phyloP scores from a whole-genome alignment of 2,329 filamentous ascomycete genomes.

The Ceratocystis diversiconidia region DNA sequence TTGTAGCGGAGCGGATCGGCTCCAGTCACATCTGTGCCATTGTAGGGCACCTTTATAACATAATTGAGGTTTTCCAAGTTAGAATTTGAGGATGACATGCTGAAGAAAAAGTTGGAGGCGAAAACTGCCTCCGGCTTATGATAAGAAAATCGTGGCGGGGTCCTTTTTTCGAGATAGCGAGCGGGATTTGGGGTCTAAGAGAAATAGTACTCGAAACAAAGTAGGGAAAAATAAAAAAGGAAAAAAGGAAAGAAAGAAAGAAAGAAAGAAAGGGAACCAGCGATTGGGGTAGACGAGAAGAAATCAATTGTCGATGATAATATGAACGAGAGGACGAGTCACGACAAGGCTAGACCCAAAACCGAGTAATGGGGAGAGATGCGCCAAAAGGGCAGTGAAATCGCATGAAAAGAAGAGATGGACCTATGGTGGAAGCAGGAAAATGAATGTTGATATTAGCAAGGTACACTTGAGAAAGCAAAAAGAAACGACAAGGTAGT shows the following conservation, averaged over 20 bases:
- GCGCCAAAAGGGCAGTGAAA: not conserved
- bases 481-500: slow-evolving; percentile 1
- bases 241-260: not conserved
- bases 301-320: not conserved
- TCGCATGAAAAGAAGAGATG: not conserved
- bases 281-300: not conserved
- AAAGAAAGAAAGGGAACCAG: not conserved
- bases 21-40: slow-evolving; percentile 48
- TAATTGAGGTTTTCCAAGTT: slow-evolving; percentile 34
- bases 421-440: not conserved
- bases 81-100: slow-evolving; percentile 26
- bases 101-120: not conserved
- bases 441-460: not conserved
- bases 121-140: not conserved
- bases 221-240: not conserved
- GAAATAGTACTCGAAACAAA: not conserved
- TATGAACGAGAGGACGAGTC: slow-evolving; percentile 3
- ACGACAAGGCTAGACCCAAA: not conserved
- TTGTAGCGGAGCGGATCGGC: slow-evolving; percentile 54
- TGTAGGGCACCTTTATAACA: slow-evolving; percentile 41
- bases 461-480: not conserved
- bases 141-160: not conserved
- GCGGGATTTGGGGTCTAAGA: not conserved
- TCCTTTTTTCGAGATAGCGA: not conserved
- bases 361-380: not conserved